Base-by-base conservation (phyloP, 768 basidiomycete genomes). In the Suillus plorans region DNA sequence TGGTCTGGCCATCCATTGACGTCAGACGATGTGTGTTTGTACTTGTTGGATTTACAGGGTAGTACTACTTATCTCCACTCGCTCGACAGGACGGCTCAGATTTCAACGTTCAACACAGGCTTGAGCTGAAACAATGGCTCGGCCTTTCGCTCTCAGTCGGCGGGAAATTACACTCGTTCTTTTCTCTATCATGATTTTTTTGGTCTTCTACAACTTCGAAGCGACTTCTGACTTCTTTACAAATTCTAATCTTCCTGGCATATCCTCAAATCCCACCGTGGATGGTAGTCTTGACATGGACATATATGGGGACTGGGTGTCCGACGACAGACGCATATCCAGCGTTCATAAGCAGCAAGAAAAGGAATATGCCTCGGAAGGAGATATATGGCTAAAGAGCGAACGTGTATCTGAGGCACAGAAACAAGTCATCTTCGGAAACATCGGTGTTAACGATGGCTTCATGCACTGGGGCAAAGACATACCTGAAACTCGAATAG, bases 151-250 rank as follows among this genome's bases (percentile, higher is more conserved):
- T 60, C 92, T 89, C 13, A 90, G 84, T 57, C 84, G 89, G 68
- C 86, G 93, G 67, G 94, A 95, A 76, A 69, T 90, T 39, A 81
- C 86, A 12, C 83, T 95, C 69, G 70, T 91, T 65, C 78, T 92
- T 42, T 85, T 89, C 69, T 85, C 88, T 12, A 73, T 92, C 39
- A 79, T 85, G 18, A 76, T 86, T 59, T 91, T 94, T 71, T 76
- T 90, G 36, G 74, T 95, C 53, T 84, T 91, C 45, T 91, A 89
- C 73, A 91, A 94, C 76, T 77, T 92, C 65, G 89, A 92, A 74
- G 74, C 81, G 3, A 86, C 90, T 0, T 77, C 92, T 7, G 80
- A 83, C 44, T 74, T 86, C 10, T 84, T 84, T 74, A 84, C 61
- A 83, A 84, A 66, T 76, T 78, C 25, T 70, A 75, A 55, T 75